Conservation (phyloP, 1,139 yeast genomes). For the Barnettozyma hawaiiensis region DNA sequence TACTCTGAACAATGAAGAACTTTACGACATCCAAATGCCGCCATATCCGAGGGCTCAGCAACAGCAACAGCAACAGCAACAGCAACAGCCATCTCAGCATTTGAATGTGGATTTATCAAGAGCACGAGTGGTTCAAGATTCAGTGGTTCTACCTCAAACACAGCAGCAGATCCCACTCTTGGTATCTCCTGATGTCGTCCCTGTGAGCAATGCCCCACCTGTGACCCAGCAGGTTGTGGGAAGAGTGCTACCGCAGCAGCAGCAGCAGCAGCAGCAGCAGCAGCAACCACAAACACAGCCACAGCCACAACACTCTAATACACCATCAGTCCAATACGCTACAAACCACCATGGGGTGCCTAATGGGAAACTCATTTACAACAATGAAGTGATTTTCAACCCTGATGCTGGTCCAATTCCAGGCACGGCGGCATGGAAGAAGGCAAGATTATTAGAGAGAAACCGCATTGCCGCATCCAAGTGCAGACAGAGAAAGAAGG, state of each 20-base stretch:
- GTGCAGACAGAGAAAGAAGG: constrained; percentile 70
- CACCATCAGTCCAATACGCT: constrained; percentile 4
- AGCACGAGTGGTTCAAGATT: constrained; percentile 1
- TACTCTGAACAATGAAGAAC: constrained; percentile 28
- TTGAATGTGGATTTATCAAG: constrained; percentile 1
- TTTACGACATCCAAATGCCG: constrained; percentile 30
- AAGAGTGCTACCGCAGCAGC: neutral
- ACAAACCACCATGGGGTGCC: constrained; percentile 34
- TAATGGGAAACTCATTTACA: constrained; percentile 48
- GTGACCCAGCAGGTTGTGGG: neutral
- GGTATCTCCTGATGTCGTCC: neutral
- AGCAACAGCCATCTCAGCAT: constrained; percentile 3
- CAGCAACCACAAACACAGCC: no score
- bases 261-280: neutral
- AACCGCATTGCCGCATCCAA: constrained; percentile 68
- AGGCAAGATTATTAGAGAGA: constrained; percentile 61
- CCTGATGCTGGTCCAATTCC: constrained; percentile 66
- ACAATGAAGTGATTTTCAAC: constrained; percentile 53
- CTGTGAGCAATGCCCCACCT: neutral
- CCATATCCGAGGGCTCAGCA: constrained; percentile 27
- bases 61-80: constrained; percentile 3
- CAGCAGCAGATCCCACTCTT: constrained; percentile 5
- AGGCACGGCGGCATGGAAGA: constrained; percentile 73
- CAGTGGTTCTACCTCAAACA: constrained; percentile 1
- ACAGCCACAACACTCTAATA: no score